phyloP scores from a whole-genome alignment of 1,284 basidiomycete genomes.

The Heliocybe sulcata region DNA sequence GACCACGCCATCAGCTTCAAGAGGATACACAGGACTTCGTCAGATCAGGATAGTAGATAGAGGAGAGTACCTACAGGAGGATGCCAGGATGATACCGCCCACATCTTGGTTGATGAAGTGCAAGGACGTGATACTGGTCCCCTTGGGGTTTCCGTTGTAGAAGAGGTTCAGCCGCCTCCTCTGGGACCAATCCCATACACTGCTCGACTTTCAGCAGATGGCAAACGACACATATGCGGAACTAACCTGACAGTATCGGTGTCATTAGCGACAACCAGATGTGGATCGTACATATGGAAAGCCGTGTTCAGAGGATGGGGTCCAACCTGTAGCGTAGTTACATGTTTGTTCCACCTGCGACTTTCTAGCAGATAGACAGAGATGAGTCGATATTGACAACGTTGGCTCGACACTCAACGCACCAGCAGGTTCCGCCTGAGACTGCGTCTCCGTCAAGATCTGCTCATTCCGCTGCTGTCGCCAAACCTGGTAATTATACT shows the following conservation, averaged over 20 bases:
- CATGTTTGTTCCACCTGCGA: constrained; percentile 75
- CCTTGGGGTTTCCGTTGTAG: constrained; percentile 81
- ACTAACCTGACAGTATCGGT: constrained; percentile 78
- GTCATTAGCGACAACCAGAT: constrained; percentile 84
- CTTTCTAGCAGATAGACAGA: constrained; percentile 22
- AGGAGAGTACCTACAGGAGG: constrained; percentile 54
- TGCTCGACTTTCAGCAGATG: constrained; percentile 20
- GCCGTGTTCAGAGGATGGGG: constrained; percentile 73
- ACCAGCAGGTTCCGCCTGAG: constrained; percentile 71
- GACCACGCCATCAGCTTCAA: constrained; percentile 82
- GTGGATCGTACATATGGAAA: constrained; percentile 91
- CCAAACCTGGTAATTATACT: constrained; percentile 97
- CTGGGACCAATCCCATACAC: constrained; percentile 93
- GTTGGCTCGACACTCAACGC: constrained; percentile 16
- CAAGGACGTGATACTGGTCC: constrained; percentile 84
- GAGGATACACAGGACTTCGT: not conserved
- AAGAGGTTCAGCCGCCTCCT: constrained; percentile 77
- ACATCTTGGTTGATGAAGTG: constrained; percentile 96
- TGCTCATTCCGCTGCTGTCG: constrained; percentile 87
- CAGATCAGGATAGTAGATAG: not conserved
- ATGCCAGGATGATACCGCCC: constrained; percentile 85
- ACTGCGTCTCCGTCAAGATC: constrained; percentile 63
- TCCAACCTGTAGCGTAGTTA: constrained; percentile 66
- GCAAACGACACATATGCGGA: constrained; percentile 9
- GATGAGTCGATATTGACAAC: not conserved